Conservation (phyloP, 1,284 basidiomycete genomes). For the Ustilago crameri region DNA sequence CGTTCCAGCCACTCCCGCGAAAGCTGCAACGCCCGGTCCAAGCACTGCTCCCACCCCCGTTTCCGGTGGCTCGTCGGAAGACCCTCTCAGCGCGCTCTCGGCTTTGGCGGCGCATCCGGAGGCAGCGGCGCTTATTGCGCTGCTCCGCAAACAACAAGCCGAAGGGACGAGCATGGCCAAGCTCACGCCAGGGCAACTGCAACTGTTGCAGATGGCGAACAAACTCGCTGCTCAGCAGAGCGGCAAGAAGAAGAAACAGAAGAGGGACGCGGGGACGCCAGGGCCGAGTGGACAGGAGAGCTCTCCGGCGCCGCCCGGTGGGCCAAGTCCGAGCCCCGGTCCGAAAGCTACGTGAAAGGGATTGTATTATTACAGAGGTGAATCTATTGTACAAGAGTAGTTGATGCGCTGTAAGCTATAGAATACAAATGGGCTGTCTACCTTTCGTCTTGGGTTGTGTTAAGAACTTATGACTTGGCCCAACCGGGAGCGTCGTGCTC, state of each 20-base stretch:
- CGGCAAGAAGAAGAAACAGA: slow-evolving; percentile 43
- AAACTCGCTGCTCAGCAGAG: slow-evolving; percentile 54
- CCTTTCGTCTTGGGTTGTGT: neutral
- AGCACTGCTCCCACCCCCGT: slow-evolving; percentile 1
- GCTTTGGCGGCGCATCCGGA: slow-evolving; percentile 62
- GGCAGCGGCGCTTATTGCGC: slow-evolving; percentile 60
- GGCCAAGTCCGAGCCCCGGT: slow-evolving; percentile 30
- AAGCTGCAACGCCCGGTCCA: neutral
- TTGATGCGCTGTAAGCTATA: neutral
- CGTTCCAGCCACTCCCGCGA: slow-evolving; percentile 1
- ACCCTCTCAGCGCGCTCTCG: slow-evolving; percentile 57
- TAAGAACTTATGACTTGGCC: slow-evolving; percentile 19
- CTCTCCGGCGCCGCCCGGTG: slow-evolving; percentile 31
- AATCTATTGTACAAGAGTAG: neutral
- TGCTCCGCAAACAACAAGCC: slow-evolving; percentile 63
- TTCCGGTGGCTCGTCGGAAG: slow-evolving; percentile 19
- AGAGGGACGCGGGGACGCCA: slow-evolving; percentile 30
- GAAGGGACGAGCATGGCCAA: slow-evolving; percentile 56
- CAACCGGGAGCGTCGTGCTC: slow-evolving; percentile 22
- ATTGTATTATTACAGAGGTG: neutral
- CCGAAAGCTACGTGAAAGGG: slow-evolving; percentile 14
- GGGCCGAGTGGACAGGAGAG: slow-evolving; percentile 31
- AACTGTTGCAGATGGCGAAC: slow-evolving; percentile 65
- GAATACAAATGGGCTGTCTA: too few relatives aligned
- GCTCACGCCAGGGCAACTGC: slow-evolving; percentile 62